Evolutionary conservation across 2,329 filamentous ascomycete species (phyloP), one percentile per base, ranked within the genome.

Genomic region (Ceratocystis ficicola): DNA sequence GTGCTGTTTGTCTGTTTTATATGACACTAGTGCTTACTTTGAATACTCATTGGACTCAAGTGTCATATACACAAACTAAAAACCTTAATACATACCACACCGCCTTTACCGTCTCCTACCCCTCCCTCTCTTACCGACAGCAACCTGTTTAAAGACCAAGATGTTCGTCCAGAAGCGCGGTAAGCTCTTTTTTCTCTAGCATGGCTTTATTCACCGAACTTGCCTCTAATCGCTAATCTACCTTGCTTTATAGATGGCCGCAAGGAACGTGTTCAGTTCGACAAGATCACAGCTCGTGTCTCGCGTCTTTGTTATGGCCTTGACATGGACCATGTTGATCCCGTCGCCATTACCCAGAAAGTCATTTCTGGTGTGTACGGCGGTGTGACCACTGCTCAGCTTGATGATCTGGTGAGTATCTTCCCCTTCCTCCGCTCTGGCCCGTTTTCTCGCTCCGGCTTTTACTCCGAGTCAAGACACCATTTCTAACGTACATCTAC

Each of bases 351-450:
- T 75, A 99, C 94, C 68, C 92, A 96, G 80, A 99, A 97, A 79
- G 94, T 99, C 77, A 99, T 99, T 76, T 95, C 93, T 73, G 94
- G 94, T 81, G 94, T 99, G 71, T 99, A 99, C 77, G 92, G 96
- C 73, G 94, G 94, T 76, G 94, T 99, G 65, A 97, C 90, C 60
- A 99, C 94, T 59, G 83, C 95, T 69, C 92, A 99, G 79, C 84
- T 99, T 67, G 94, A 99, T 73, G 95, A 99, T 79, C 80, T 99
- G 76, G 93, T 97, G 82, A 79, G 89, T 77, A n/a, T 36, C 44
- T 55, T 36, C 44, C 44, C 12, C 36, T 15, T 46, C 2, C 22
- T 44, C 20, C n/a, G 41, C 17, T 41, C 36, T 65, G 12, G 15
- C 22, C 12, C 25, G 52, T n/a, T 41, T 2, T 44, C 60, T 50